Base-by-base conservation (phyloP, 2,329 filamentous ascomycete genomes). In the Teratosphaeria gauchensis region DNA sequence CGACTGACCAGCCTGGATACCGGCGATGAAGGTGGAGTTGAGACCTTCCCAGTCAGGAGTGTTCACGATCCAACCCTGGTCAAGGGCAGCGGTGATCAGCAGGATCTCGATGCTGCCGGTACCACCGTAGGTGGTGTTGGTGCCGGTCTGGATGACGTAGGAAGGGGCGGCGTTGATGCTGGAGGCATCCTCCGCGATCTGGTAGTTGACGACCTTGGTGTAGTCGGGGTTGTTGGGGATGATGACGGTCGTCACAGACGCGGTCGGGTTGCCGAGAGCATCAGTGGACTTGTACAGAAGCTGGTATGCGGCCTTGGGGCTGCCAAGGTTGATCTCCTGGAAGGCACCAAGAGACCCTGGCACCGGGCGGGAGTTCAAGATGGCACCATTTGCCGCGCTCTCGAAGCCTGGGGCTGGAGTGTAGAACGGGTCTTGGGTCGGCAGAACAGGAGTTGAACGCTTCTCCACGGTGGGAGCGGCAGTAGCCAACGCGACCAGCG, bases 111-210 rank as follows among this genome's bases (percentile, higher is more conserved):
- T 46, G 38, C 38, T 46, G 16, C 38, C 38, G 11, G 33, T 55
- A 12, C 24, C 24, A 28, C 33, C 28, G 30, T 42, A 30, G 51
- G 51, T 38, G 8, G 42, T 28, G 19, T 28, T 58, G n/a, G 56
- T 48, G 4, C 42, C 53, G 3, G 54, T 30, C 48, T 62, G 64
- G 11, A 63, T 58, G 4, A 62, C 59, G 56, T 72, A 76, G 51
- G 69, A 76, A 56, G 68, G 77, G 62, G 67, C 68, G 5, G 66
- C 71, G 19, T 78, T 70, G 1, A 73, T 64, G n/a, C n/a, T n/a
- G n/a, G n/a, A 71, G 14, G 73, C 70, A 56, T 77, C 67, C 42
- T 65, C 61, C 3, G 61, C 61, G 2, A 58, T 60, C 46, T 62
- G 59, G 42, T 61, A 63, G 3, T 59, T 57, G 11, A 64, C 48